Evolutionary conservation across 441 rosid genomes (phyloP), one percentile per base, ranked within the genome.

Genomic region (Gossypium davidsonii): DNA sequence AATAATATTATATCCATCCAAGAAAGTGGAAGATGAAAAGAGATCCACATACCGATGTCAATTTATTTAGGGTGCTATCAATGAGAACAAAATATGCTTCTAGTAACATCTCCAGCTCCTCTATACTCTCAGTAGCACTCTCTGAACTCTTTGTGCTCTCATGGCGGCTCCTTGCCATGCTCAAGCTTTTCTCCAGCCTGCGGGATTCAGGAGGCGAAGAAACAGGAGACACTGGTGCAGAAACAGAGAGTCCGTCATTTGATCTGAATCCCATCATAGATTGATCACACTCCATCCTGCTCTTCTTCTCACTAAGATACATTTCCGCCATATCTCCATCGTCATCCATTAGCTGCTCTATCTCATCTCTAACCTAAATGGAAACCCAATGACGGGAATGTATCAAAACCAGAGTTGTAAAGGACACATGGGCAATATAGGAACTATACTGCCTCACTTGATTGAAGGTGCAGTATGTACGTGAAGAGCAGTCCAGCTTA

Each of bases 311-410:
- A 2, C 96, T 93, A 23, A 96, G 97, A 86, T 86, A 90, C 97
- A 96, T 91, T 83, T 96, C 98, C 4, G 99, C 99, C 99, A 96
- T 93, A 80, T 96, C 99, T 52, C 98, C 98, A 71, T 96, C 99
- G 82, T 96, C 99, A 77, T 96, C 98, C 99, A 96, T 93, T 60
- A 96, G 89, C 84, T 96, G 98, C 79, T 96, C 99, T 49, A 96
- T 93, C 88, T 96, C 98, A 82, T 96, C 99, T 73, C 98, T 84
- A 74, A 91, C 96, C 96, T 91, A 82, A 75, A 78, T 65, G 37
- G 68, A 53, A 18, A 51, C 49, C 64, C 70, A 61, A 70, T 52
- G 63, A 20, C n/a, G 51, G 48, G 34, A 57, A 68, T 49, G 5
- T 9, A 18, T 44, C 37, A 55, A 31, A 42, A 73, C 51, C 15